A percentile compares a stretch with the other conserved stretches of the same genome.
These are phyloP conservation scores for Barnettozyma vustinii DNA, from an alignment of 805 yeast genomes.

Conservation along the genomic window DNA sequence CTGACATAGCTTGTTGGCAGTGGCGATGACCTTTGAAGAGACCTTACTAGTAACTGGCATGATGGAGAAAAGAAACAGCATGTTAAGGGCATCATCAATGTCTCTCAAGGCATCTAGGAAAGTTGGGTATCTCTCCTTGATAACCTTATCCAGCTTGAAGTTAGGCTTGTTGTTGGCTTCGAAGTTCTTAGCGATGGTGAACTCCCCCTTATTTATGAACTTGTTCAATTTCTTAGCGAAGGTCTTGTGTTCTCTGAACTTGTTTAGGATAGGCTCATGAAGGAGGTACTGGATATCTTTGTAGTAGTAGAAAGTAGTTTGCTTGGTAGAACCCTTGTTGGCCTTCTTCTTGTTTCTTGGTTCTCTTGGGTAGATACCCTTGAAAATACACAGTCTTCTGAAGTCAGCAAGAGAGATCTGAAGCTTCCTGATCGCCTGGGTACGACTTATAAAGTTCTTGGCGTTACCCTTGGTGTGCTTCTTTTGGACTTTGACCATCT, in stretches of 20 bases:
- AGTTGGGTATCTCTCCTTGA: slow-evolving; percentile 93
- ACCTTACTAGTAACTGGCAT: slow-evolving; percentile 91
- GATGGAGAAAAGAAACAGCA: slow-evolving; percentile 89
- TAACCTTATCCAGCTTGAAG: slow-evolving; percentile 82
- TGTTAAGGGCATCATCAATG: slow-evolving; percentile 90
- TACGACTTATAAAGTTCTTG: slow-evolving; percentile 85
- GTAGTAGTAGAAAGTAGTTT: slow-evolving; percentile 86
- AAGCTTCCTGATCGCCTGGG: slow-evolving; percentile 87
- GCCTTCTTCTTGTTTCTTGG: slow-evolving; percentile 95
- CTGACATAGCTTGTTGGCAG: slow-evolving; percentile 80
- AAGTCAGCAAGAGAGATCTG: slow-evolving; percentile 95
- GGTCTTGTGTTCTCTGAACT: slow-evolving; percentile 92
- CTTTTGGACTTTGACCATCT: slow-evolving; percentile 50
- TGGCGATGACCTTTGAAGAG: slow-evolving; percentile 73
- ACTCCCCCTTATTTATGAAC: slow-evolving; percentile 90
- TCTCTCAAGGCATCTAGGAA: slow-evolving; percentile 90
- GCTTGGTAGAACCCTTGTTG: slow-evolving; percentile 95
- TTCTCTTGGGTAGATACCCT: slow-evolving; percentile 96
- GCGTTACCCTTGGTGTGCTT: slow-evolving; percentile 86
- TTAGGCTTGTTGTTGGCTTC: slow-evolving; percentile 70
- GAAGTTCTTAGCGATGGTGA: slow-evolving; percentile 78
- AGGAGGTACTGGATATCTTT: slow-evolving; percentile 92
- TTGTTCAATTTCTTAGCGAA: slow-evolving; percentile 86
- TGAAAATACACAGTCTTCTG: slow-evolving; percentile 94
- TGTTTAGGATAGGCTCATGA: slow-evolving; percentile 90